phyloP scores from a whole-genome alignment of 441 rosid genomes.

The Populus trichocarpa region DNA sequence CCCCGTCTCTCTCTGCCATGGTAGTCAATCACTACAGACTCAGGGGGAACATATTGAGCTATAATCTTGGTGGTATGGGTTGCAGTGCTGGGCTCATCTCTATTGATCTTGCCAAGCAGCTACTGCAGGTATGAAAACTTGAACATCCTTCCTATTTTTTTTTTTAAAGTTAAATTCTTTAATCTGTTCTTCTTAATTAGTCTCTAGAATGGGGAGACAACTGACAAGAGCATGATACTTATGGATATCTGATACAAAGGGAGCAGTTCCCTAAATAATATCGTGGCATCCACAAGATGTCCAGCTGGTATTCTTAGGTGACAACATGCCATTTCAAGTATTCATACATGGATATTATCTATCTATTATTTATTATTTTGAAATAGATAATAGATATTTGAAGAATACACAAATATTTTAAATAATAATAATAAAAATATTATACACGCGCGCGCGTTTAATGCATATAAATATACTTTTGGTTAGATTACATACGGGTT shows the following conservation, averaged over 20 bases:
- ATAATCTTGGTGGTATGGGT: slow-evolving; percentile 92
- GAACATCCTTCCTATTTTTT: background rate
- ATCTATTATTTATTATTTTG: too few species aligned
- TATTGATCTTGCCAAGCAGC: slow-evolving; percentile 72
- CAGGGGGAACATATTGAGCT: slow-evolving; percentile 61
- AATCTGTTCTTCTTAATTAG: background rate
- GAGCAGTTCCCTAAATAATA: background rate
- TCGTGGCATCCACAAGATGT: background rate
- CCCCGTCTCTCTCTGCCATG: slow-evolving; percentile 88
- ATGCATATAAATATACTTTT: too few species aligned
- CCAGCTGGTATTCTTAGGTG: background rate
- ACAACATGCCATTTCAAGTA: too few species aligned
- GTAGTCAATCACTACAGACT: slow-evolving; percentile 85
- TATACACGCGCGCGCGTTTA: too few species aligned
- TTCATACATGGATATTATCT: too few species aligned
- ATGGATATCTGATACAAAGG: background rate
- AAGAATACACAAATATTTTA: too few species aligned
- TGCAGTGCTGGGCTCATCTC: slow-evolving; percentile 92
- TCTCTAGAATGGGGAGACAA: background rate
- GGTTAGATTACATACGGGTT: too few species aligned
- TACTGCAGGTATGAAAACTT: slow-evolving; percentile 43
- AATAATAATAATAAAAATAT: too few species aligned
- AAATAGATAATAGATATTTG: too few species aligned
- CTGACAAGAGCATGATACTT: background rate
- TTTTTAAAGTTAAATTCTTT: background rate